Base-by-base conservation (phyloP, 345 rosid genomes). In the Linum trigynum region DNA sequence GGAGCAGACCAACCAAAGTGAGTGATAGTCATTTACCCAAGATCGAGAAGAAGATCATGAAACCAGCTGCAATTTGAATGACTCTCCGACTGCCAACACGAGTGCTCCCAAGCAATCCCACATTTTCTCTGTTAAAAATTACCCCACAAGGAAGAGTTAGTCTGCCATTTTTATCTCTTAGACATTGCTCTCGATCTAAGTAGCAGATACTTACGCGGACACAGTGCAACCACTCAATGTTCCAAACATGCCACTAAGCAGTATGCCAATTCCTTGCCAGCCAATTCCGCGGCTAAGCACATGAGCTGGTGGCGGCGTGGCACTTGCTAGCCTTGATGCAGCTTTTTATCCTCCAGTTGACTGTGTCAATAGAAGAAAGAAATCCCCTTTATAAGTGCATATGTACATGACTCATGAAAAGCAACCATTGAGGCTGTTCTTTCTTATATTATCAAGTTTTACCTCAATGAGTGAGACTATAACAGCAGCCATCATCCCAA, bases 281-380 rank as follows among this genome's bases (percentile, higher is more conserved):
- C 99, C 99, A 39, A 94, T 94, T 37, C 97, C 99, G 2, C 99
- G 99, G 79, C 99, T 94, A 74, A 94, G 97, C 45, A 94, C 86
- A 74, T 88, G 96, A 70, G 99, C 91, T 5, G 97, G 99, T 76
- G 99, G 99, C 7, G 97, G 99, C 0, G 99, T 94, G 16, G 99
- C 99, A 53, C 99, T 94, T 1, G 97, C 96, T n/a, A 94, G 78
- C 14, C 97, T 85, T 8, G 99, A 82, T 42, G 99, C 96, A 63
- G 97, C 96, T 75, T 94, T 90, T 80, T 90, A 94, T 73, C 95
- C 89, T 76, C 91, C 99, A 9, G 96, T 90, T 39, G 99, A 90
- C 99, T 89, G 78, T 37, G 56, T 48, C 15, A 48, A 8, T 41
- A 48, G 14, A 48, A 48, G 53, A 48, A 48, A 48, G 53, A 48